phyloP scores from a whole-genome alignment of 495 filamentous ascomycete genomes.

The Bombardia bombarda region DNA sequence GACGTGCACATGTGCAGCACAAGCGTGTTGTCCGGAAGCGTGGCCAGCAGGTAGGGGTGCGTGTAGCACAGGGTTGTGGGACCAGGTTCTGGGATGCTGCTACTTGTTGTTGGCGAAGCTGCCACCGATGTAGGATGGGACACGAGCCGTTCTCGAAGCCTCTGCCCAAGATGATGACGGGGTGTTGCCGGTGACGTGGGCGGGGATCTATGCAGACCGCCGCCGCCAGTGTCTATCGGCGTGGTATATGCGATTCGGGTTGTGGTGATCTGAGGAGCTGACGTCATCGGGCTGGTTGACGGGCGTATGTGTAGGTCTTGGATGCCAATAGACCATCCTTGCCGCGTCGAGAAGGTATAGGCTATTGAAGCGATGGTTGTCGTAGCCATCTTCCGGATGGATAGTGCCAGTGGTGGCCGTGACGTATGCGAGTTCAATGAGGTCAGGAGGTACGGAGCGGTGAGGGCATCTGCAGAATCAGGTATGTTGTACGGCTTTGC shows the following conservation, averaged over 20 bases:
- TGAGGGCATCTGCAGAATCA: too few species aligned
- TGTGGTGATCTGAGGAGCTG: constrained; percentile 37
- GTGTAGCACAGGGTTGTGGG: constrained; percentile 78
- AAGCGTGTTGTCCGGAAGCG: constrained; percentile 87
- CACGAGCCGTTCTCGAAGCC: too few species aligned
- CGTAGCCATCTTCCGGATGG: constrained; percentile 53
- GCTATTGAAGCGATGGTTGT: constrained; percentile 74
- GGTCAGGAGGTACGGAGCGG: constrained; percentile 54
- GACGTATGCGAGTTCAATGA: constrained; percentile 78
- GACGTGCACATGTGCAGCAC: constrained; percentile 81
- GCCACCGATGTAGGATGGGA: too few species aligned
- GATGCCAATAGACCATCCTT: constrained; percentile 82
- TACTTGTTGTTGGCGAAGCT: too few species aligned
- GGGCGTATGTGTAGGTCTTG: constrained; percentile 68
- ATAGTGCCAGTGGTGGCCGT: constrained; percentile 70
- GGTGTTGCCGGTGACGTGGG: constrained; percentile 19
- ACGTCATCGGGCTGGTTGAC: constrained; percentile 11
- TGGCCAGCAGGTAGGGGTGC: constrained; percentile 85
- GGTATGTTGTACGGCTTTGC: too few species aligned
- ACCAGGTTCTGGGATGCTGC: constrained; percentile 21
- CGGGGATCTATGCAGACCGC: not conserved
- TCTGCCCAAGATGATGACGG: not conserved
- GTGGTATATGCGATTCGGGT: constrained; percentile 36
- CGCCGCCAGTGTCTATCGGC: constrained; percentile 16
- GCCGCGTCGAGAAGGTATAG: constrained; percentile 61